Base-by-base conservation (phyloP, 345 rosid genomes). In the Brassica incana region DNA sequence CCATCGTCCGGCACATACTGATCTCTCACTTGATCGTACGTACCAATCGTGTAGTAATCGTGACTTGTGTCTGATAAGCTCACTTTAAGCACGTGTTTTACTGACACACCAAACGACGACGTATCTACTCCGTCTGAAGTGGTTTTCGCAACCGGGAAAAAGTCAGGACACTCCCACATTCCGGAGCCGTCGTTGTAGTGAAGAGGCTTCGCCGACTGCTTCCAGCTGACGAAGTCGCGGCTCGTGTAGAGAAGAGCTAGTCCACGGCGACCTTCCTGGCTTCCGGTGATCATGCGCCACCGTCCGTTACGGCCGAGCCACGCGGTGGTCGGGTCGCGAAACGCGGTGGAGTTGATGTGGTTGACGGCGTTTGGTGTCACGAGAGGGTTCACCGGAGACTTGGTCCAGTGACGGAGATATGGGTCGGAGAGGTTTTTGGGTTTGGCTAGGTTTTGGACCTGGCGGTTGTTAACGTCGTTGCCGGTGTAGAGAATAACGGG, bases 121-220 rank as follows among this genome's bases (percentile, higher is more conserved):
- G 78, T 72, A 6, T 80, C 83, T 0, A 80, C 5, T 1, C 83
- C 83, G 1, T 15, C 0, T n/a, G 83, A 80, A 1, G 43, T 3
- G 9, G 16, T 12, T 36, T 29, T 80, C 4, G 72, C 67, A 30
- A 91, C 95, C 0, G 97, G 95, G 72, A 77, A 93, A 78, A 93
- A 88, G 64, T 93, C 94, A 0, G 91, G 95, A 38, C 97, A 91
- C 72, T 94, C 98, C 98, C 98, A 91, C 85, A 89, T 87, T 6
- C 88, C 92, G 0, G 89, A 83, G 23, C 69, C 84, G 9, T 77
- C 65, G 3, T 67, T 85, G 7, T 88, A 90, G 66, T 91, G 92
- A 9, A 90, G 75, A 7, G 94, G 89, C 8, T 81, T 75, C 5
- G 67, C 5, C 0, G 91, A 76, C 32, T 78, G 65, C 12, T 6